Percentiles rank a stretch among this genome's conserved stretches.
phyloP scores from a whole-genome alignment of 1,284 basidiomycete genomes.

The Naganishia sp. region DNA sequence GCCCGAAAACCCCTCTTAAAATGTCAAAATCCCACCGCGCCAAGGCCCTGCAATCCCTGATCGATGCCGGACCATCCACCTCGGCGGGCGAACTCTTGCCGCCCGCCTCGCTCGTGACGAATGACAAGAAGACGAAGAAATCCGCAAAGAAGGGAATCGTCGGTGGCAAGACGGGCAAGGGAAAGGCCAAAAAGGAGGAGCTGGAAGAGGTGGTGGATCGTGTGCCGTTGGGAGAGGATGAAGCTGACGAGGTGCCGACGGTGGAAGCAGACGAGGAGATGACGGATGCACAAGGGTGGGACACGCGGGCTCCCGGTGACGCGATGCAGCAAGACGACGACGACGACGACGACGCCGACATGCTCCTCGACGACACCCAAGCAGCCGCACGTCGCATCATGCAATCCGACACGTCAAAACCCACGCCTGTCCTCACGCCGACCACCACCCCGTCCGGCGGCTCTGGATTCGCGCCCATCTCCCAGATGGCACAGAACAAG shows the following conservation, averaged over 20 bases:
- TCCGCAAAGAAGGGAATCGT: conserved; percentile 39
- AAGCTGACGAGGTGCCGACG: background rate
- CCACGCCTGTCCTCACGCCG: conserved; percentile 27
- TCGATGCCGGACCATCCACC: conserved; percentile 49
- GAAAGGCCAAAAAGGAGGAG: conserved; percentile 14
- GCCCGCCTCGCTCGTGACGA: conserved; percentile 30
- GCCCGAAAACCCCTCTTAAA: background rate
- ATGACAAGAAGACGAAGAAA: conserved; percentile 37
- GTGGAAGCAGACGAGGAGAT: conserved; percentile 16
- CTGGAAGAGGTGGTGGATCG: conserved; percentile 15
- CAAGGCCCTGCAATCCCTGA: conserved; percentile 52
- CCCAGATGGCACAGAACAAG: conserved; percentile 38
- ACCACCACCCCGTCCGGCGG: conserved; percentile 37
- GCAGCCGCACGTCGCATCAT: conserved; percentile 24
- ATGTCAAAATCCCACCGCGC: conserved; percentile 51
- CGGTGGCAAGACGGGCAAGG: conserved; percentile 27
- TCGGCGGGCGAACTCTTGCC: conserved; percentile 41
- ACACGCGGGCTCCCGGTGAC: conserved; percentile 8
- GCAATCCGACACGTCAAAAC: conserved; percentile 29
- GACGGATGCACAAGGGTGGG: conserved; percentile 22
- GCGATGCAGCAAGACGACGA: conserved; percentile 23
- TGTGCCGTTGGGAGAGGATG: conserved; percentile 18
- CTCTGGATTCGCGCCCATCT: conserved; percentile 50
- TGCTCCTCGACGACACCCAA: conserved; percentile 32
- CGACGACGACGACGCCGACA: conserved; percentile 33